Base-by-base conservation (phyloP, 768 basidiomycete genomes). In the Tylopilus cervinicoccineus region DNA sequence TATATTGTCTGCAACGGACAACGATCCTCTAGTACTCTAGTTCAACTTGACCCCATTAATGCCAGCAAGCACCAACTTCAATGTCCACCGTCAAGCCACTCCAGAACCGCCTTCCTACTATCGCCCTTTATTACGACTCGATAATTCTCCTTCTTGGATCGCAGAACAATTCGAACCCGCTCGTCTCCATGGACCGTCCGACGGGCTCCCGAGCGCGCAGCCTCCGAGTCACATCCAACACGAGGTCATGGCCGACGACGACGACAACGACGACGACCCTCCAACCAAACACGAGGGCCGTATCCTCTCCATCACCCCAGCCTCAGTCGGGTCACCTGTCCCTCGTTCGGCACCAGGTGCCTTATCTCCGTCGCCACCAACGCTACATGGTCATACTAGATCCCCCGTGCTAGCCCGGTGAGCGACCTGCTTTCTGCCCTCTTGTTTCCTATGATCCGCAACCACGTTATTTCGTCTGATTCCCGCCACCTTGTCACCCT, bases 371-470 rank as follows among this genome's bases (percentile, higher is more conserved):
- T 50, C 53, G 24, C 55, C 50, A 14, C 56, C 47, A 12, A 28
- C 17, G 29, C 47, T 43, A 36, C 43, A 51, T 24, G 65, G 65
- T 11, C 65, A 67, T 29, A 64, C 45, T 37, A 62, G 65, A 36
- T 68, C 65, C 8, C 65, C 65, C 17, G 67, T 67, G 16, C 55
- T 67, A 22, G 48, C 53, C 12, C 65, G 58, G 65, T 68, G 57
- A 65, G 65, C 42, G 12, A 5, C 39, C 41, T 36, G 9, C 22
- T 23, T 44, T 38, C 26, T 38, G 17, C 10, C 9, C 5, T 13
- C 19, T 45, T 20, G 32, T 44, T 44, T 34, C 43, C 17, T 16
- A 29, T 57, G 33, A 48, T 57, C 24, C 37, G 34, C 11, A 17
- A 17, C 12, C 26, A 33, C 22, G 11, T 34, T 54, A 22, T 24